phyloP scores from a whole-genome alignment of 1,139 yeast genomes.

The Geotrichum histeridarum region DNA sequence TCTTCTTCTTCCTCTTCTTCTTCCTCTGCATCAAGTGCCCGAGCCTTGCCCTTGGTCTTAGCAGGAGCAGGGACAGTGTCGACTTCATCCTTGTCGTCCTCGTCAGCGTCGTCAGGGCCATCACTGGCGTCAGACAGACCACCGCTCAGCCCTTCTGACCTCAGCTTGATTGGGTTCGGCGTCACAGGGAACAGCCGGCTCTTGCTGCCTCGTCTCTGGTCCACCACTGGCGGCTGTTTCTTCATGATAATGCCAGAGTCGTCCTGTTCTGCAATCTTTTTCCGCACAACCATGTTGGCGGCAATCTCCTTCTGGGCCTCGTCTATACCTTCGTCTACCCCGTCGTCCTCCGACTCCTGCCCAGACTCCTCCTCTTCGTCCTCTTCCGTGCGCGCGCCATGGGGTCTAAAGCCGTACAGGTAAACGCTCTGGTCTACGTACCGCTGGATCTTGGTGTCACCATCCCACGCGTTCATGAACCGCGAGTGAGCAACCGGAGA shows the following conservation, averaged over 20 bases:
- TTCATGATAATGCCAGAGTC: slow-evolving; percentile 16
- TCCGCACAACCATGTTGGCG: slow-evolving; percentile 12
- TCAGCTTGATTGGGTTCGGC: slow-evolving; percentile 17
- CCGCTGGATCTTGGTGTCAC: slow-evolving; percentile 21
- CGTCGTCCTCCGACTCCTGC: not conserved
- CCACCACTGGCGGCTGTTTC: not conserved
- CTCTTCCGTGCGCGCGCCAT: not conserved
- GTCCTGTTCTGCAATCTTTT: slow-evolving; percentile 12
- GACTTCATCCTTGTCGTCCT: slow-evolving; percentile 15
- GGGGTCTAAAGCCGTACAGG: not conserved
- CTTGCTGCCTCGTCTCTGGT: not conserved
- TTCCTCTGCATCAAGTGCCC: not conserved
- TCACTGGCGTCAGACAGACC: slow-evolving; percentile 13
- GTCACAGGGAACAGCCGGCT: slow-evolving; percentile 20
- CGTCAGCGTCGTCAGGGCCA: slow-evolving; percentile 14
- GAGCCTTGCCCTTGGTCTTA: no score
- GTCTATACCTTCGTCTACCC: slow-evolving; percentile 13
- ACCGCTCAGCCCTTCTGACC: slow-evolving; percentile 10
- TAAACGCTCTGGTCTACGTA: slow-evolving; percentile 13
- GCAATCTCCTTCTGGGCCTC: slow-evolving; percentile 18
- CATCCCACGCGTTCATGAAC: slow-evolving; percentile 24
- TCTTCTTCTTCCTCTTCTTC: slow-evolving; percentile 1
- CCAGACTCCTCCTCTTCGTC: slow-evolving; percentile 12
- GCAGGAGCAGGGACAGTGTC: not conserved
- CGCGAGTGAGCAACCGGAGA: not conserved